Evolutionary conservation across 73 alveolate species (phyloP).

Genomic region (Paramecium caudatum): DNA sequence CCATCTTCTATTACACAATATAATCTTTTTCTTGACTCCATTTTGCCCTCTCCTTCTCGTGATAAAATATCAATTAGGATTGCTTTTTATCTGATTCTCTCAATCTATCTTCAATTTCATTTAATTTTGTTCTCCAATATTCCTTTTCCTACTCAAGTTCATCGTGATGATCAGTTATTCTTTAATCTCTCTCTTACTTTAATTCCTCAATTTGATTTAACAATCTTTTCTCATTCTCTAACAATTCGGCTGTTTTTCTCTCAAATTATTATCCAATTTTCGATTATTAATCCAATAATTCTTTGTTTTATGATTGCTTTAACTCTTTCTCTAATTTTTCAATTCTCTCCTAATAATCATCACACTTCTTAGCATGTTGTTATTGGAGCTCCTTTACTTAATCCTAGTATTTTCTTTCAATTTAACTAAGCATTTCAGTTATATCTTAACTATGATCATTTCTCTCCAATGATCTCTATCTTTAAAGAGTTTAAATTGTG

Average conservation of each 20-base stretch:
- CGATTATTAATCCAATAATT: constrained; percentile 83
- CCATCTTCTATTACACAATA: constrained; percentile 85
- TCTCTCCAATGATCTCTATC: constrained; percentile 84
- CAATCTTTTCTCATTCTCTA: constrained; percentile 85
- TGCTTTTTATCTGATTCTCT: constrained; percentile 88
- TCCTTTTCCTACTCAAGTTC: constrained; percentile 91
- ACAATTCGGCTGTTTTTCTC: constrained; percentile 89
- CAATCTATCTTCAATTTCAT: constrained; percentile 76
- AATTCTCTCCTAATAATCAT: constrained; percentile 78
- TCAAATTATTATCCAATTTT: constrained; percentile 84
- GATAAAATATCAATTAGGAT: constrained; percentile 84
- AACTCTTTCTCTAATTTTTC: constrained; percentile 91
- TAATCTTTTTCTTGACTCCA: constrained; percentile 94
- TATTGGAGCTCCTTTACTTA: constrained; percentile 92
- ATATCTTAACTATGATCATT: constrained; percentile 85
- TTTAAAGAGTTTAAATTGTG: constrained; percentile 88
- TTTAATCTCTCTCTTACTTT: constrained; percentile 86
- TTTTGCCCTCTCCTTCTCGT: constrained; percentile 96
- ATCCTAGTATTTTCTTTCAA: constrained; percentile 90
- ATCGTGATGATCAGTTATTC: constrained; percentile 82
- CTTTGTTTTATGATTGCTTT: constrained; percentile 86
- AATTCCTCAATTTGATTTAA: constrained; percentile 83
- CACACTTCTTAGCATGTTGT: constrained; percentile 67
- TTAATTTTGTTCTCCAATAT: constrained; percentile 65
- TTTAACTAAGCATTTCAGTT: constrained; percentile 80